Percentiles rank a stretch among this genome's conserved stretches.
These are phyloP conservation scores for Phytopythium cucurbitacearum DNA, from an alignment of 352 stramenopile species.

Conservation along the genomic window DNA sequence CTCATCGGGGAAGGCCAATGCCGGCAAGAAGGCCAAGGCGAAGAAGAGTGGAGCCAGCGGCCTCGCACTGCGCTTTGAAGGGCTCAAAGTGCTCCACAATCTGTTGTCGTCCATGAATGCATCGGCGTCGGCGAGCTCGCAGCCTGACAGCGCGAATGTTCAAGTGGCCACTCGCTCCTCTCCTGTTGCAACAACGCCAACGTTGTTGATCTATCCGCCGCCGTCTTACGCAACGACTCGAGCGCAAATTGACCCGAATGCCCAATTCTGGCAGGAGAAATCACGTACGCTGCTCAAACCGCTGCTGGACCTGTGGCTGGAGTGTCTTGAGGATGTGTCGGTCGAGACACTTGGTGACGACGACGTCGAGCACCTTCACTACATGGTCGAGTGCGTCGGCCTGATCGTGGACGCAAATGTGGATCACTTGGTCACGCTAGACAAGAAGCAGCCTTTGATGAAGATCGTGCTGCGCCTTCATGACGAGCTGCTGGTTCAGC, in stretches of 20 bases:
- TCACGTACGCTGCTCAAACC: conserved; percentile 46
- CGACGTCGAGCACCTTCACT: conserved; percentile 70
- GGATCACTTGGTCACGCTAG: neutral
- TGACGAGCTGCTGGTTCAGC: conserved; percentile 49
- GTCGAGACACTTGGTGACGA: conserved; percentile 56
- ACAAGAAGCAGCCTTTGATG: conserved; percentile 5
- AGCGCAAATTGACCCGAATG: neutral
- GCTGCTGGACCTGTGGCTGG: conserved; percentile 73
- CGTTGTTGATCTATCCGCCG: conserved; percentile 48
- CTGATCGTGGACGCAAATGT: conserved; percentile 4
- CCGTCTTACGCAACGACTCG: conserved; percentile 20
- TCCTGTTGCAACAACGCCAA: conserved; percentile 21
- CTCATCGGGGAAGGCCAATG: conserved; percentile 15
- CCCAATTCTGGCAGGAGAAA: conserved; percentile 67
- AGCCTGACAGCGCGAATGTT: neutral
- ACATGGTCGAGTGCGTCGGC: conserved; percentile 57
- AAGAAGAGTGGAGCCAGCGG: conserved; percentile 35
- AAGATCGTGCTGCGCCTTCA: conserved; percentile 30
- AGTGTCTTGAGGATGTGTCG: conserved; percentile 49
- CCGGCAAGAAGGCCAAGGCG: conserved; percentile 31
- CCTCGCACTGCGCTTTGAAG: conserved; percentile 51
- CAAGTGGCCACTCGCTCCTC: conserved; percentile 7
- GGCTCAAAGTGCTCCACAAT: conserved; percentile 62
- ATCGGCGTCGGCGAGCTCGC: neutral
- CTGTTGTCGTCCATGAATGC: conserved; percentile 47